These are phyloP conservation scores for Didymella arachidicola DNA, from an alignment of 2,329 filamentous ascomycete genomes.

Conservation along the genomic window DNA sequence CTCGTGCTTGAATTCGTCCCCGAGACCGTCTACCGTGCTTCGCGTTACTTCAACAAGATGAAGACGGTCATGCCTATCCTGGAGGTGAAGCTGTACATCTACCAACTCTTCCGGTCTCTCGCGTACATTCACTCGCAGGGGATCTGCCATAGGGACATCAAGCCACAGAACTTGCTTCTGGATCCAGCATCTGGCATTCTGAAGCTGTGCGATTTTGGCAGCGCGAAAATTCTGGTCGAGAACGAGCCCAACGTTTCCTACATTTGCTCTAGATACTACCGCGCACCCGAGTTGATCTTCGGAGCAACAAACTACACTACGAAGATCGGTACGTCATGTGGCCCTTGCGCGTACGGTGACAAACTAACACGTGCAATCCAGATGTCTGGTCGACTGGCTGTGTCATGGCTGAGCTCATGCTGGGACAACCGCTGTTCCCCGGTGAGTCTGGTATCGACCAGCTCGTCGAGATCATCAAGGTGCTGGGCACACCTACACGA, in stretches of 20 bases:
- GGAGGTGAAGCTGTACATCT: conserved; percentile 99
- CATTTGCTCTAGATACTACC: conserved; percentile 99
- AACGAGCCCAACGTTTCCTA: conserved; percentile 99
- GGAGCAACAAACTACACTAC: conserved; percentile 99
- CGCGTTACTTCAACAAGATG: conserved; percentile 99
- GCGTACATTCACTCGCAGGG: conserved; percentile 99
- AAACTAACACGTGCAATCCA: conserved; percentile 53
- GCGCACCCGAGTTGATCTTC: conserved; percentile 96
- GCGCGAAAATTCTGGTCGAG: conserved; percentile 97
- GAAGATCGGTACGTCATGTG: conserved; percentile 83
- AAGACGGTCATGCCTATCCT: conserved; percentile 99
- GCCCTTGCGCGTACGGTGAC: conserved; percentile 12
- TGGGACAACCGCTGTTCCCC: conserved; percentile 96
- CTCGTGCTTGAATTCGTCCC: conserved; percentile 97
- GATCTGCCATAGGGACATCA: conserved; percentile 99
- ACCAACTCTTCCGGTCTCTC: conserved; percentile 97
- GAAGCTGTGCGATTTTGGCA: conserved; percentile 98
- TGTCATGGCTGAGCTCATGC: conserved; percentile 99
- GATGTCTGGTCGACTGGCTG: conserved; percentile 99
- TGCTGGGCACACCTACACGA: conserved; percentile 92
- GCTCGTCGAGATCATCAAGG: conserved; percentile 99
- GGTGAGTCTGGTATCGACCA: conserved; percentile 99
- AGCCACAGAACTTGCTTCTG: conserved; percentile 95
- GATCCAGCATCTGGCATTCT: conserved; percentile 90
- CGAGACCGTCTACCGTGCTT: conserved; percentile 97